A percentile compares a stretch with the other conserved stretches of the same genome.
Conservation (phyloP, 768 basidiomycete genomes). For the Hypholoma sublateritium region DNA sequence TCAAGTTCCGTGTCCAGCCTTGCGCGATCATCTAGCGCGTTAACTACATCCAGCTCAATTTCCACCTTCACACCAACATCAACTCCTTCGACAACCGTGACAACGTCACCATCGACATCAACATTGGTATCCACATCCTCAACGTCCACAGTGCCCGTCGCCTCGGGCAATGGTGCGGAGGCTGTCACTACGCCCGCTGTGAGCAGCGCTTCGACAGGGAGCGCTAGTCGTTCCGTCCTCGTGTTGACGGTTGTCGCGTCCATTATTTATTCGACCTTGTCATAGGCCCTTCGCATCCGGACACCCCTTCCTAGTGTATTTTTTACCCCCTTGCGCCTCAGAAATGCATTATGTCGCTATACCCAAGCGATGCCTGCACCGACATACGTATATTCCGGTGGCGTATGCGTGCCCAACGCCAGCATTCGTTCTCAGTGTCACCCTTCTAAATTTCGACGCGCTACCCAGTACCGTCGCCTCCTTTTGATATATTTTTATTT, state of each 20-base stretch:
- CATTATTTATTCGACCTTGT: slow-evolving; percentile 1
- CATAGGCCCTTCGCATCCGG: not conserved
- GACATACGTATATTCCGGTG: not conserved
- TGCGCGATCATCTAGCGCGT: not conserved
- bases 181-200: not conserved
- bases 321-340: not conserved
- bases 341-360: not conserved
- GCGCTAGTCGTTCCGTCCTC: not conserved
- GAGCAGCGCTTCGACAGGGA: slow-evolving; percentile 4
- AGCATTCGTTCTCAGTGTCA: not conserved
- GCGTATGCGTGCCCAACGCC: not conserved
- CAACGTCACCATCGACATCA: slow-evolving; percentile 13
- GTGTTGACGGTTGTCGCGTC: not conserved
- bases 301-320: not conserved
- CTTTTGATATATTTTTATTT: not conserved
- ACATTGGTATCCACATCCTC: slow-evolving; percentile 8
- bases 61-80: slow-evolving; percentile 14
- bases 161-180: not conserved
- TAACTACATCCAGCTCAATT: slow-evolving; percentile 1
- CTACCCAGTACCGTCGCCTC: not conserved
- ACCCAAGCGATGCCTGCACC: not conserved
- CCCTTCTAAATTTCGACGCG: not conserved
- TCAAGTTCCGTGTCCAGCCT: not conserved
- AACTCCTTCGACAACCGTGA: slow-evolving; percentile 15
- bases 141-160: not conserved